A percentile compares a stretch with the other conserved stretches of the same genome.
These are phyloP conservation scores for Picea glauca DNA, from an alignment of 75 land plant genomes.

Conservation along the genomic window DNA sequence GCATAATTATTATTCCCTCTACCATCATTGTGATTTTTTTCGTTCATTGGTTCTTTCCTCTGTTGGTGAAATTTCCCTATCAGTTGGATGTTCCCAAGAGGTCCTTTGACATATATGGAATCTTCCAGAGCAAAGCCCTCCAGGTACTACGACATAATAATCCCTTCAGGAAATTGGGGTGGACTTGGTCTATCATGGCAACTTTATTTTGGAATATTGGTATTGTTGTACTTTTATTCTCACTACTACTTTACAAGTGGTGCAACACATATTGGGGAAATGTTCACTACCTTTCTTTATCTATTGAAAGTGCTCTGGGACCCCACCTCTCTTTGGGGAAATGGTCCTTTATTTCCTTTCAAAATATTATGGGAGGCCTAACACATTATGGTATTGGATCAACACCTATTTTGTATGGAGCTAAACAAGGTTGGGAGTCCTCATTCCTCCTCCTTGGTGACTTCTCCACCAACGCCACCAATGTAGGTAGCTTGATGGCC, in stretches of 20 bases:
- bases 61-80: too few relatives aligned
- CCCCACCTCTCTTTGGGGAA: constrained; percentile 88
- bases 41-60: too few relatives aligned
- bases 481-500: too few relatives aligned
- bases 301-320: constrained; percentile 89
- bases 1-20: too few relatives aligned
- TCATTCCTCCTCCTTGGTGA: too few relatives aligned
- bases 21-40: too few relatives aligned
- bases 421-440: constrained; percentile 11
- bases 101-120: too few relatives aligned
- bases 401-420: constrained; percentile 97
- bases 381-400: constrained; percentile 98
- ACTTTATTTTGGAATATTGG: constrained; percentile 81
- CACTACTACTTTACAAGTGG: constrained; percentile 99
- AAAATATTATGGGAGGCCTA: constrained; percentile 91
- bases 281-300: constrained; percentile 93
- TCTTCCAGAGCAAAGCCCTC: too few relatives aligned
- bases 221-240: constrained; percentile 89
- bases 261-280: constrained; percentile 97
- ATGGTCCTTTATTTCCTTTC: constrained; percentile 89
- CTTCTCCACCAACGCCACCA: too few relatives aligned
- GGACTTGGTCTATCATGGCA: constrained; percentile 98
- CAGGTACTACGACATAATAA: too few relatives aligned
- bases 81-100: too few relatives aligned
- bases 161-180: constrained; percentile 19